A percentile compares a stretch with the other conserved stretches of the same genome.
Evolutionary conservation across 495 filamentous ascomycete species (phyloP).

Genomic region (Aspergillus cristatus): DNA sequence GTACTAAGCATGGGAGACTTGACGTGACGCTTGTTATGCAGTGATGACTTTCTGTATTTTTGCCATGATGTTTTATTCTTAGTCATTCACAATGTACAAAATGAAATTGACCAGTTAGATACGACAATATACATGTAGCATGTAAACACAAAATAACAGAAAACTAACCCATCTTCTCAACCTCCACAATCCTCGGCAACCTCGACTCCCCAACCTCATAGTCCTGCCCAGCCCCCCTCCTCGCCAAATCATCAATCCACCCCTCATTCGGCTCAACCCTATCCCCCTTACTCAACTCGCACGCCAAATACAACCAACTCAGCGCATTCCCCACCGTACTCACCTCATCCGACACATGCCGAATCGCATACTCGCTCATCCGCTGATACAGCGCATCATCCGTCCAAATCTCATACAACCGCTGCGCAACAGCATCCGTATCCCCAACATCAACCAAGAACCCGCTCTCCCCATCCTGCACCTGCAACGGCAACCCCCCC

Average conservation of each 20-base stretch:
- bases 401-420: slow-evolving; percentile 61
- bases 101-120: no score
- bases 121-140: not conserved
- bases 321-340: slow-evolving; percentile 74
- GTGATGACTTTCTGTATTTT: no score
- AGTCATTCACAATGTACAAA: no score
- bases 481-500: slow-evolving; percentile 76
- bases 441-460: slow-evolving; percentile 71
- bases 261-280: slow-evolving; percentile 37
- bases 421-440: slow-evolving; percentile 58
- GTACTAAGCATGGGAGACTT: slow-evolving; percentile 15
- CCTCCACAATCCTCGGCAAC: slow-evolving; percentile 35
- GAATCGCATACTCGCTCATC: slow-evolving; percentile 59
- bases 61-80: no score
- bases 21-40: no score
- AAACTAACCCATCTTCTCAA: slow-evolving; percentile 23
- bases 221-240: slow-evolving; percentile 51
- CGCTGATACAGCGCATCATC: slow-evolving; percentile 51
- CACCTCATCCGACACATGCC: slow-evolving; percentile 71
- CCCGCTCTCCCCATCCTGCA: slow-evolving; percentile 63
- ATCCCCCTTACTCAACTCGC: slow-evolving; percentile 47
- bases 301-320: slow-evolving; percentile 67
- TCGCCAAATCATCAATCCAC: slow-evolving; percentile 77
- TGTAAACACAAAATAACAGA: not conserved
- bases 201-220: slow-evolving; percentile 54